Evolutionary conservation across 139 green algal genomes (phyloP).

Genomic region (Spirogloea muscicola): DNA sequence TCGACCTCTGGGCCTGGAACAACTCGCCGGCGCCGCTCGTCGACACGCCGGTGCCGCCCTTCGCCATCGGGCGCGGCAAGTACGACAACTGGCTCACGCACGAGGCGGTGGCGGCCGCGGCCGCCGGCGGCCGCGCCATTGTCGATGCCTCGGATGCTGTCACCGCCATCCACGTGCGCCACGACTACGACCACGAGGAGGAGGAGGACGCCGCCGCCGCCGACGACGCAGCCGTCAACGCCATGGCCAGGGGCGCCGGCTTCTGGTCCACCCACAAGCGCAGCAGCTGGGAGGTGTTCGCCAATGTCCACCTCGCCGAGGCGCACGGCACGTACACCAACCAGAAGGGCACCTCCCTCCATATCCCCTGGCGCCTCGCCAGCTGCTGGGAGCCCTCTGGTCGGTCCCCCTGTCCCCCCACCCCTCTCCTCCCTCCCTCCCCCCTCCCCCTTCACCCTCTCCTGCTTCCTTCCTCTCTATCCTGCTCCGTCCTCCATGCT

Average conservation of each 20-base stretch:
- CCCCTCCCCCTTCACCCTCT: background rate
- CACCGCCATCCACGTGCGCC: constrained; percentile 14
- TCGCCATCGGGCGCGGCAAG: too few relatives aligned
- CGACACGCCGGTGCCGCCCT: too few relatives aligned
- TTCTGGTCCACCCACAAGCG: constrained; percentile 29
- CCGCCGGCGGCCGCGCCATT: background rate
- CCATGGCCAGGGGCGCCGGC: background rate
- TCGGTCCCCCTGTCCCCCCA: background rate
- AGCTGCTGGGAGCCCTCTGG: constrained; percentile 6
- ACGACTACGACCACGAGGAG: constrained; percentile 27
- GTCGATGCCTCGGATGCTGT: constrained; percentile 24
- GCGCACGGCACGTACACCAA: constrained; percentile 29
- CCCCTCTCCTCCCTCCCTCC: background rate
- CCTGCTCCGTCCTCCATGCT: background rate
- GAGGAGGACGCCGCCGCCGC: too few relatives aligned
- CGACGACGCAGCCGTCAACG: too few relatives aligned
- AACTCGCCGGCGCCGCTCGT: constrained; percentile 13
- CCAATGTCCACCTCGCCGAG: constrained; percentile 26
- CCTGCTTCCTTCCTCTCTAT: background rate
- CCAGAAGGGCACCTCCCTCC: constrained; percentile 30
- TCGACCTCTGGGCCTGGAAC: constrained; percentile 35
- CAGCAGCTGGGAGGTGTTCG: constrained; percentile 25
- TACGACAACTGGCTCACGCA: constrained; percentile 21
- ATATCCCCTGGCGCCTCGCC: constrained; percentile 13
- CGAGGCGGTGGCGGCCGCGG: background rate